phyloP scores from a whole-genome alignment of 2,329 filamentous ascomycete genomes.

The Mollisiaceae sp. region DNA sequence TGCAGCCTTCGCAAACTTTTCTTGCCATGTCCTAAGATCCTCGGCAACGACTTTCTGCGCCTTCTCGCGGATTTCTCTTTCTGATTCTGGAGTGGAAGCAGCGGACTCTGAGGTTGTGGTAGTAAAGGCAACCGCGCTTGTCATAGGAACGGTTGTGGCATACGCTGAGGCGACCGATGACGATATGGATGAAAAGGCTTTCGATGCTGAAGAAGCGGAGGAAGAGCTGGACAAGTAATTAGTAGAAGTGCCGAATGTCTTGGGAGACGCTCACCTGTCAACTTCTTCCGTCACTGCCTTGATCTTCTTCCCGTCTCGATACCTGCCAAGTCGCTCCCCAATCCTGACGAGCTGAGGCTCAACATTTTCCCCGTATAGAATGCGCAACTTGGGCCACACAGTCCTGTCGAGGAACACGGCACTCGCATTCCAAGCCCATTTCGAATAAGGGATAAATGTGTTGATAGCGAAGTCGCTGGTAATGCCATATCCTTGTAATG shows the following conservation, averaged over 20 bases:
- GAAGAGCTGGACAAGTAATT: constrained; percentile 34
- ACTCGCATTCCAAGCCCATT: constrained; percentile 72
- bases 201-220: constrained; percentile 39
- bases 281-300: constrained; percentile 62
- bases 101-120: constrained; percentile 17
- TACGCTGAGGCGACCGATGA: constrained; percentile 36
- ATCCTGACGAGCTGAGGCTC: constrained; percentile 95
- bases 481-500: constrained; percentile 68
- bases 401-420: constrained; percentile 75
- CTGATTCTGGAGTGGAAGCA: constrained; percentile 42
- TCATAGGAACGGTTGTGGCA: constrained; percentile 21
- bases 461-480: constrained; percentile 70
- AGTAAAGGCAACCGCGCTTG: constrained; percentile 19
- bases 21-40: constrained; percentile 85
- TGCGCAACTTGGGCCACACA: constrained; percentile 80
- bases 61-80: constrained; percentile 60
- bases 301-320: constrained; percentile 66
- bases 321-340: constrained; percentile 82
- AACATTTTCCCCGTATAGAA: constrained; percentile 88
- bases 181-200: constrained; percentile 37
- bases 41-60: constrained; percentile 72
- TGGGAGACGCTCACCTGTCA: constrained; percentile 47
- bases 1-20: constrained; percentile 83
- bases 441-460: constrained; percentile 73
- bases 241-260: constrained; percentile 23